Evolutionary conservation across 108 stramenopile genomes (phyloP).

Genomic region (Fragilariopsis cylindrus): DNA sequence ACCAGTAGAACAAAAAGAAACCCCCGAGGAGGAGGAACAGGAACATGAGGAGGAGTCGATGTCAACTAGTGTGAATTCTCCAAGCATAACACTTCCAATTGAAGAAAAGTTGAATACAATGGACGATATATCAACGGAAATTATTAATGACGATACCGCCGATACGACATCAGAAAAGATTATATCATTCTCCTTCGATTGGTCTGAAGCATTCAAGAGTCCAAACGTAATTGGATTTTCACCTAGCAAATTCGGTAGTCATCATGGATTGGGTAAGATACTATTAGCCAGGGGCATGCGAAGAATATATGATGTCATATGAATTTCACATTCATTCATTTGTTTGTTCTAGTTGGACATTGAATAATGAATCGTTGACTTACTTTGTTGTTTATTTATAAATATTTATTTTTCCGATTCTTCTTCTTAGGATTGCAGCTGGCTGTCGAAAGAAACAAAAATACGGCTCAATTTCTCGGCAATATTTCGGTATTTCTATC

Average conservation of each 20-base stretch:
- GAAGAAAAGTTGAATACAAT: no score
- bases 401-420: background rate
- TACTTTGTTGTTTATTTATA: background rate
- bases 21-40: no score
- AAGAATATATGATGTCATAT: background rate
- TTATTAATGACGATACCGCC: background rate
- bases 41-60: no score
- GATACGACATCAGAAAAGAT: background rate
- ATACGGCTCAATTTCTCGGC: slow-evolving; percentile 10
- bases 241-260: slow-evolving; percentile 19
- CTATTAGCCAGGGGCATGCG: no score
- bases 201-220: slow-evolving; percentile 26
- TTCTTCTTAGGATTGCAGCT: slow-evolving; percentile 29
- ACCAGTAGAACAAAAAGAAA: no score
- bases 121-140: no score
- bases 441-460: slow-evolving; percentile 18
- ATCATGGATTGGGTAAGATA: slow-evolving; percentile 37
- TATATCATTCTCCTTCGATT: slow-evolving; percentile 5
- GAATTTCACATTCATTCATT: background rate
- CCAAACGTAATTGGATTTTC: slow-evolving; percentile 22
- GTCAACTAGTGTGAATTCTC: no score
- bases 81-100: no score
- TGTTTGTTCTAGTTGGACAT: background rate
- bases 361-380: background rate
- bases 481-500: slow-evolving; percentile 13